Evolutionary conservation across 2,329 filamentous ascomycete species (phyloP), one percentile per base, ranked within the genome.

Genomic region (Calonectria hawksworthii): DNA sequence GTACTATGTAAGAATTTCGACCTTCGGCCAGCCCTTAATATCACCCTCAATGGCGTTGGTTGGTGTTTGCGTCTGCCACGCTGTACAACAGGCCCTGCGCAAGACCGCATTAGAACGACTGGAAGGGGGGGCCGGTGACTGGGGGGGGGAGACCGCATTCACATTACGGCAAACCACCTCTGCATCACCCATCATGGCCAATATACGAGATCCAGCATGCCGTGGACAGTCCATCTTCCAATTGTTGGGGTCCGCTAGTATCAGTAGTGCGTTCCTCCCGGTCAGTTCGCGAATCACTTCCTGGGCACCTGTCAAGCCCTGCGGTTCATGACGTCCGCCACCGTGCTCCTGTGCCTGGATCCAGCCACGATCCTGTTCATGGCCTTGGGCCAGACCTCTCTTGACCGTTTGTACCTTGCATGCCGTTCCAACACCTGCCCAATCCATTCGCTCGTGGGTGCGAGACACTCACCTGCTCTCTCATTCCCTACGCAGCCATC

Each of bases 11-110:
- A 67, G 70, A 16, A 67, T 67, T n/a, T 66, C 63, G 23, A 32
- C n/a, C 51, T 59, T 61, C 51, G 44, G 21, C 50, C 67, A 59
- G 54, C 52, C 67, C 72, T 70, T 70, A 67, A 70, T 74, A 70
- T 74, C 67, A 61, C 41, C 11, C 67, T 41, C 26, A n/a, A n/a
- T 13, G 36, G 72, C 13, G 51, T 66, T 74, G 72, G 67, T 74
- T 74, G 72, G 72, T 64, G 32, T 68, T 36, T 74, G 67, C 61
- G 69, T 70, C 72, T 51, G 72, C 72, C 72, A 74, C 72, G 72
- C 72, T 65, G 56, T 52, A 30, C 56, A 67, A 61, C 64, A 38
- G 34, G 34, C 56, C 56, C 56, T 63, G 56, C 56, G 34, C 36
- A 63, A 41, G 56, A 38, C 56, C 56, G 56, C 56, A 63, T 63